phyloP scores from a whole-genome alignment of 495 filamentous ascomycete species.

The Bacidia rubella region DNA sequence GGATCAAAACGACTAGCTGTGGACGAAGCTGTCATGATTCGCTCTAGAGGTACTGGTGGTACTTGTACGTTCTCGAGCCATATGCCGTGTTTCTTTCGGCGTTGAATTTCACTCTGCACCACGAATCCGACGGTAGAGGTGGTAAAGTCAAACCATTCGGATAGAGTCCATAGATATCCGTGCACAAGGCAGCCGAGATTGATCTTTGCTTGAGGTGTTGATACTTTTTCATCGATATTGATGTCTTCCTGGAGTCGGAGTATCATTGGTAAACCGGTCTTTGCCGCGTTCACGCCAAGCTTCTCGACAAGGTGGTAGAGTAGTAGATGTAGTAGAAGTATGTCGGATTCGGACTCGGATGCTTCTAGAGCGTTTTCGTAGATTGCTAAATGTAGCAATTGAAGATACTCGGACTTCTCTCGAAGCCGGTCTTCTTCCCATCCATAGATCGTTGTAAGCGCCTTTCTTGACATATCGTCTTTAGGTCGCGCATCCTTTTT shows the following conservation, averaged over 20 bases:
- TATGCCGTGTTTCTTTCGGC: conserved; percentile 52
- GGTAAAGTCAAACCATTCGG: conserved; percentile 65
- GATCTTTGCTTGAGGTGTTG: conserved; percentile 46
- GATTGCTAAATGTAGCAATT: conserved; percentile 71
- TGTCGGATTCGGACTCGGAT: conserved; percentile 53
- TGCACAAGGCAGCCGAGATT: conserved; percentile 72
- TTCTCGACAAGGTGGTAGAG: conserved; percentile 56
- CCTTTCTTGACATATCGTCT: conserved; percentile 24
- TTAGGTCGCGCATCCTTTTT: conserved; percentile 3
- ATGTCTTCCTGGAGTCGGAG: conserved; percentile 77
- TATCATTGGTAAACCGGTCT: conserved; percentile 74
- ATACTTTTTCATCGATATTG: conserved; percentile 39
- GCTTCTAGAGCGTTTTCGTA: conserved; percentile 72
- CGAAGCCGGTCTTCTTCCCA: conserved; percentile 48
- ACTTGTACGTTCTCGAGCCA: conserved; percentile 58
- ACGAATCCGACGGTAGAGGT: conserved; percentile 47
- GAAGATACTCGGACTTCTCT: conserved; percentile 53
- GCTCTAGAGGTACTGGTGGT: conserved; percentile 39
- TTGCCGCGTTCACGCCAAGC: conserved; percentile 72
- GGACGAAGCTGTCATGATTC: conserved; percentile 23
- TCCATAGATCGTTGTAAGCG: not conserved
- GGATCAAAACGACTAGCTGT: not conserved
- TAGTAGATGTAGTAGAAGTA: conserved; percentile 62
- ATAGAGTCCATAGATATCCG: conserved; percentile 71
- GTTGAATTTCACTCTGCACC: conserved; percentile 61